These are phyloP conservation scores for Graphilbum fragrans DNA, from an alignment of 2,329 filamentous ascomycete species.

Conservation along the genomic window DNA sequence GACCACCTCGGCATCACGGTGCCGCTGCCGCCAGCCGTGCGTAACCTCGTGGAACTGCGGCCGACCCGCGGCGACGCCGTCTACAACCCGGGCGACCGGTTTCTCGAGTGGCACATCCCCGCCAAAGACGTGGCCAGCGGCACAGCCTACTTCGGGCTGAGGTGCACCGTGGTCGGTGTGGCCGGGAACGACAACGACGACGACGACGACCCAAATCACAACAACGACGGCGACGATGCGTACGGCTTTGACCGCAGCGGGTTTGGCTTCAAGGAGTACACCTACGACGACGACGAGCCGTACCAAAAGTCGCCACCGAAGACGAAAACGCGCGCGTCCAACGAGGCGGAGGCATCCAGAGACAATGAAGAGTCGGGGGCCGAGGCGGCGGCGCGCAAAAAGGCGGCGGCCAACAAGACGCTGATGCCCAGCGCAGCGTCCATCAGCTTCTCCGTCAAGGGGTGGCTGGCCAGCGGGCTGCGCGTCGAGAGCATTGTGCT, in stretches of 20 bases:
- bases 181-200: constrained; percentile 15
- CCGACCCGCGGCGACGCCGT: constrained; percentile 72
- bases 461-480: constrained; percentile 55
- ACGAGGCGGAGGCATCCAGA: neutral
- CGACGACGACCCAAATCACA: constrained; percentile 33
- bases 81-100: constrained; percentile 60
- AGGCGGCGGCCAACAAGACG: constrained; percentile 54
- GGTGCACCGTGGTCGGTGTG: constrained; percentile 66
- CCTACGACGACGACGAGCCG: constrained; percentile 37
- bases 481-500: constrained; percentile 57
- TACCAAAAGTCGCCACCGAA: constrained; percentile 35
- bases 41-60: constrained; percentile 72
- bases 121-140: constrained; percentile 62
- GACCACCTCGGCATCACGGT: constrained; percentile 71
- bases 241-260: constrained; percentile 33
- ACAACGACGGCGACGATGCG: constrained; percentile 29
- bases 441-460: constrained; percentile 59
- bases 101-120: constrained; percentile 73
- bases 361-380: constrained; percentile 11
- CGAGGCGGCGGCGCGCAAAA: constrained; percentile 27
- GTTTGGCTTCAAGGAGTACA: constrained; percentile 40
- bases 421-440: constrained; percentile 71
- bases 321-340: constrained; percentile 11
- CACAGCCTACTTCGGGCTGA: constrained; percentile 57
- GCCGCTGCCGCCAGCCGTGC: constrained; percentile 66